Base-by-base conservation (phyloP, 805 yeast species). In the Maudiozyma pseudohumilis region DNA sequence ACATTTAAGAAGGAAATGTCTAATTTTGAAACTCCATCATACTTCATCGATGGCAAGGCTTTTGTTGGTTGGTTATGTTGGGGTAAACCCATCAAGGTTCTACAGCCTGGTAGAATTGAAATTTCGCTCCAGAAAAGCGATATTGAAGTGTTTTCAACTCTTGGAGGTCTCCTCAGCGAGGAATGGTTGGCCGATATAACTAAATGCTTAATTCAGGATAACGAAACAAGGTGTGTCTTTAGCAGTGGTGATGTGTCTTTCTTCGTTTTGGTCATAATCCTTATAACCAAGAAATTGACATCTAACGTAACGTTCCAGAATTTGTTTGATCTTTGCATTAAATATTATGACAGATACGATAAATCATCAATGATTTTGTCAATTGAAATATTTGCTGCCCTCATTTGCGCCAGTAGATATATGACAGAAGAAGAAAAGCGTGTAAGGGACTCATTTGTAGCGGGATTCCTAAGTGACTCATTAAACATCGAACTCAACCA, bases 31-130 rank as follows among this genome's bases (percentile, higher is more conserved):
- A 40, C 56, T 19, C 81, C 82, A 2, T 48, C 45, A 1, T 78
- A 66, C 46, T 85, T 61, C 49, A 66, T 80, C 45, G 87, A 80
- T 48, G 69, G 69, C 23, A 70, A 70, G 36, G 62, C 70, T 3
- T 68, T 64, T 49, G 61, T 65, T 9, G 92, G 94, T 0, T 81
- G 87, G 75, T 59, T 82, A n/a, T 79, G 79, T 36, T 85, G 95
- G 95, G 82, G 78, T 12, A 60, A 72, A 19, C 45, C 60, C 0
- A 52, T 79, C 59, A 53, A 55, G 16, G 86, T 69, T 5, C 36
- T 53, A 20, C 45, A 40, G 9, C 23, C 50, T 11, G 34, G 13
- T 1, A 27, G 41, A 2, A 60, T 77, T n/a, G 63, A 62, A 3
- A 31, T 49, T 11, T 38, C 39, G 10, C 60, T 80, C 16, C 60